Evolutionary conservation across 192 early-diverging fungal species (phyloP), one percentile per base, ranked within the genome.

Genomic region (Mortierella hygrophila): DNA sequence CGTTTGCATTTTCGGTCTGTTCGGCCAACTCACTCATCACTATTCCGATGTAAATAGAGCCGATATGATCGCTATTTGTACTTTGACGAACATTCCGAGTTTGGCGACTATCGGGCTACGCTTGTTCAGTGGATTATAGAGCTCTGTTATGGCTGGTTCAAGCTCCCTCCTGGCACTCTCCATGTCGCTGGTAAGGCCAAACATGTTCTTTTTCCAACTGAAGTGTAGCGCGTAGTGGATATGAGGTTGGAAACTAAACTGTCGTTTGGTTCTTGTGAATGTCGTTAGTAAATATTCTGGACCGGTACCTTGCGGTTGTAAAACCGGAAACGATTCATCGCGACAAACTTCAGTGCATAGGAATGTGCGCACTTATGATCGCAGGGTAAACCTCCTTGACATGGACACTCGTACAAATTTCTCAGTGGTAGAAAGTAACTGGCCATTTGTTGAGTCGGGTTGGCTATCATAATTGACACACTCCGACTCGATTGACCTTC

Each of bases 41-140:
- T 21, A 18, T 54, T 32, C 35, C 21, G 15, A 42, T 49, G 11
- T 3, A 37, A 29, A 65, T 68, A 85, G 83, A 57, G 46, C 47
- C 75, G 84, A 20, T 80, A 86, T 68, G 78, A 80, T 60, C 79
- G 84, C 8, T 81, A 60, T 41, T 70, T 77, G 44, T 86, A 86
- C 42, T 76, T 78, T 49, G 52, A 72, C 6, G 57, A 63, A 10
- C 71, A 75, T 6, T 55, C 40, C 5, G 41, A 70, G 1, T 70
- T 71, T 37, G 9, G 69, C 18, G 37, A 32, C n/a, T 26, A 77
- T 35, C 79, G 84, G 18, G 29, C 35, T 29, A 60, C 63, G 8
- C 79, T 86, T 42, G 79, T 86, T 26, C 55, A 65, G 47, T 81
- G 78, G 84, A 18, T 86, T 0, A 76, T 86, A 11, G 78, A 76